phyloP scores from a whole-genome alignment of 2,329 filamentous ascomycete genomes.

The Cryphonectria nitschkei region DNA sequence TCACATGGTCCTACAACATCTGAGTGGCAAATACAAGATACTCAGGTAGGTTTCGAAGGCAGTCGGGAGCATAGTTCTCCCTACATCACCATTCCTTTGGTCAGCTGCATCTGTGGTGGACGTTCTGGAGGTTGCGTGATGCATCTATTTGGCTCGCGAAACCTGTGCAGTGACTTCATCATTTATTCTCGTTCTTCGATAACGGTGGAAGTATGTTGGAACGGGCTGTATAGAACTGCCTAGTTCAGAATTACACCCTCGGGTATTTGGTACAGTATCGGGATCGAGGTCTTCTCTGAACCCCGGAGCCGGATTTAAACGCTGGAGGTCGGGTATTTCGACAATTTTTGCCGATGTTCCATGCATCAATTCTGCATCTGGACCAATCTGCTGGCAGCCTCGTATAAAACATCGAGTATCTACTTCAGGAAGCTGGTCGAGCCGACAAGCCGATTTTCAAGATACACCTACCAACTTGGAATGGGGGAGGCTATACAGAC shows the following conservation, averaged over 20 bases:
- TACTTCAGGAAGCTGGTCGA: neutral
- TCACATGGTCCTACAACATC: neutral
- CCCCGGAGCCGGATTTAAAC: neutral
- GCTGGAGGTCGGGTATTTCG: neutral
- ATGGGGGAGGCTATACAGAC: neutral
- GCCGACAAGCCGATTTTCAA: neutral
- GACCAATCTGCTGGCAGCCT: neutral
- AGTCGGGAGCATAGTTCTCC: neutral
- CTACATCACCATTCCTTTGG: neutral
- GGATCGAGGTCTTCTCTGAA: neutral
- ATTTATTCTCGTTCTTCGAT: neutral
- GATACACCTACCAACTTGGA: neutral
- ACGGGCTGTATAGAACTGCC: neutral
- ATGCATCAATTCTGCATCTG: neutral
- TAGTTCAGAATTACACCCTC: neutral
- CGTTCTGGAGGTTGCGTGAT: neutral
- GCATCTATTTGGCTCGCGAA: neutral
- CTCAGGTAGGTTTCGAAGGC: neutral
- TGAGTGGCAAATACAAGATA: neutral
- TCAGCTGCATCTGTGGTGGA: neutral
- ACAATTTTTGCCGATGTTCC: neutral
- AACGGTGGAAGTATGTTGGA: neutral
- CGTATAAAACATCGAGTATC: neutral
- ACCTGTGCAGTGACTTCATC: neutral
- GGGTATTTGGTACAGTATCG: neutral